Evolutionary conservation across 345 rosid species (phyloP).

Genomic region (Dovyalis caffra): DNA sequence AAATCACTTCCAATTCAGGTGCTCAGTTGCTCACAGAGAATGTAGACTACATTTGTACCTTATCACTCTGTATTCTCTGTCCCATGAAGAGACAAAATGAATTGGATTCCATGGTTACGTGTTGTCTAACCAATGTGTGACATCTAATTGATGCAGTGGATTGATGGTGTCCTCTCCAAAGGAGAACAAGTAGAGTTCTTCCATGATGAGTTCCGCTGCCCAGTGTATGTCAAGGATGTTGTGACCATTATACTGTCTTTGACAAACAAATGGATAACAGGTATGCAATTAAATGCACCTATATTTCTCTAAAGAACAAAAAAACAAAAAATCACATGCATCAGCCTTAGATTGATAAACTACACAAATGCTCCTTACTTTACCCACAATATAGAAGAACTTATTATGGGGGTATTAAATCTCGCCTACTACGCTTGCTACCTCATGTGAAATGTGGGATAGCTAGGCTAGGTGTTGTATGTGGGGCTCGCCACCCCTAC

Average conservation of each 20-base stretch:
- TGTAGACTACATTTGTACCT: background rate
- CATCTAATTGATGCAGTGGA: constrained; percentile 60
- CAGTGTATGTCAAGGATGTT: constrained; percentile 79
- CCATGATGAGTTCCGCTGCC: constrained; percentile 85
- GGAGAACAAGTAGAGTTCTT: constrained; percentile 71
- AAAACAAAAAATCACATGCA: background rate
- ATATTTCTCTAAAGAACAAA: background rate
- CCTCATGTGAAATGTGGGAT: too few species aligned
- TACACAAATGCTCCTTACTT: background rate
- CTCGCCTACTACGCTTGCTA: too few species aligned
- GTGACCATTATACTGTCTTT: constrained; percentile 45
- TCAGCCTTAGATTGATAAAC: background rate
- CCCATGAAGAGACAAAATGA: background rate
- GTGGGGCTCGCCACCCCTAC: too few species aligned
- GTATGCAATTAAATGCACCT: constrained; percentile 27
- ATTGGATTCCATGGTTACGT: background rate
- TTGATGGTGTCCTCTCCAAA: constrained; percentile 62
- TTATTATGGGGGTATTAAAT: too few species aligned
- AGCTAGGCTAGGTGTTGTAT: too few species aligned
- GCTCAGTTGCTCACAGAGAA: background rate
- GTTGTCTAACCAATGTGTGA: constrained; percentile 3
- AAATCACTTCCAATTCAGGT: constrained; percentile 93
- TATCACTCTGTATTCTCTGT: background rate
- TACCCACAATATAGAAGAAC: background rate
- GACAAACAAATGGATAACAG: constrained; percentile 59